Percentiles rank a stretch among this genome's conserved stretches.
Evolutionary conservation across 768 basidiomycete species (phyloP).

Genomic region (Fomitopsis serialis): DNA sequence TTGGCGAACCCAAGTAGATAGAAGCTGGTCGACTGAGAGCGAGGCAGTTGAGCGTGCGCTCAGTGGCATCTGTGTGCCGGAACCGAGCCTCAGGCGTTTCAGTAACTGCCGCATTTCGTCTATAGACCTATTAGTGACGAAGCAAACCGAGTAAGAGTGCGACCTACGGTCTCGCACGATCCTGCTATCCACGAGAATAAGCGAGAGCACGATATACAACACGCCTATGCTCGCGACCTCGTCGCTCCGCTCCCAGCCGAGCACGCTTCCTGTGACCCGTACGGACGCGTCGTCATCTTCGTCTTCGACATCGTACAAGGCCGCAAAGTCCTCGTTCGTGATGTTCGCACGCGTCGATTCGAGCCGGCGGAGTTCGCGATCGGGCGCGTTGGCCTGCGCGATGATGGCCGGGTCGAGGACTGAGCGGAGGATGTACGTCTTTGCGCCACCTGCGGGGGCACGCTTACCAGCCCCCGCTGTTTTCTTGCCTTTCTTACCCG

Average conservation of each 20-base stretch:
- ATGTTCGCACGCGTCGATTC: constrained; percentile 42
- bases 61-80: constrained; percentile 43
- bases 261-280: constrained; percentile 57
- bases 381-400: constrained; percentile 49
- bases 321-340: constrained; percentile 40
- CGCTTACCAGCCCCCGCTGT: not conserved
- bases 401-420: constrained; percentile 58
- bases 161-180: constrained; percentile 69
- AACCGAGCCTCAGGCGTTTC: constrained; percentile 60
- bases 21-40: constrained; percentile 60
- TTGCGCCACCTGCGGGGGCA: constrained; percentile 40
- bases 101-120: constrained; percentile 71
- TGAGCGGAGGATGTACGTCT: constrained; percentile 83
- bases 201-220: constrained; percentile 73
- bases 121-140: constrained; percentile 22
- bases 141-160: not conserved
- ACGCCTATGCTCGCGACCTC: constrained; percentile 69
- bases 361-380: constrained; percentile 36
- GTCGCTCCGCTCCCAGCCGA: constrained; percentile 67
- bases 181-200: constrained; percentile 80
- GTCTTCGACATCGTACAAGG: constrained; percentile 46
- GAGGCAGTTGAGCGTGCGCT: constrained; percentile 43
- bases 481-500: constrained; percentile 61
- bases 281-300: constrained; percentile 41
- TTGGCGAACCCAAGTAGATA: constrained; percentile 58